Evolutionary conservation across 1,284 basidiomycete species (phyloP).

Genomic region (Termitomyces sp.): DNA sequence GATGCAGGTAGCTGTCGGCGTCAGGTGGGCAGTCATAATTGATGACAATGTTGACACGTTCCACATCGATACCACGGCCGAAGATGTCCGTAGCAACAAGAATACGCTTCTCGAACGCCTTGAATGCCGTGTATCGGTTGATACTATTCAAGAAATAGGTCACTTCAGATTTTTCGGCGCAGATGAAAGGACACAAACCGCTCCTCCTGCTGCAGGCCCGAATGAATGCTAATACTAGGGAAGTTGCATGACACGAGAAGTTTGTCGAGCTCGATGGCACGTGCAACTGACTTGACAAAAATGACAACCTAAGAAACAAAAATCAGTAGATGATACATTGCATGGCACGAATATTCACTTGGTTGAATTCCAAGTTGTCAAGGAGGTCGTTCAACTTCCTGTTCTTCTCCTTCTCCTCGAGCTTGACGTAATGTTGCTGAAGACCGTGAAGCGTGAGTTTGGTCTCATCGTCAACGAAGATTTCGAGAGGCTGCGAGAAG

Average conservation of each 20-base stretch:
- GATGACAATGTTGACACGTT: slow-evolving; percentile 95
- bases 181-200: slow-evolving; percentile 53
- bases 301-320: slow-evolving; percentile 78
- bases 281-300: slow-evolving; percentile 97
- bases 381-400: slow-evolving; percentile 96
- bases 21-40: slow-evolving; percentile 96
- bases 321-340: background rate
- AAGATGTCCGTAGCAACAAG: slow-evolving; percentile 98
- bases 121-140: slow-evolving; percentile 97
- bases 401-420: slow-evolving; percentile 95
- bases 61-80: slow-evolving; percentile 95
- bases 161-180: slow-evolving; percentile 6
- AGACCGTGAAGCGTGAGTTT: slow-evolving; percentile 98
- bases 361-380: slow-evolving; percentile 98
- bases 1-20: slow-evolving; percentile 97
- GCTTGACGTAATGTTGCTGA: slow-evolving; percentile 97
- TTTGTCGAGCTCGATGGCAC: slow-evolving; percentile 96
- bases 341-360: slow-evolving; percentile 46
- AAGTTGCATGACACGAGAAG: slow-evolving; percentile 97
- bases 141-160: slow-evolving; percentile 52
- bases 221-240: slow-evolving; percentile 97
- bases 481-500: slow-evolving; percentile 83
- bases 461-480: slow-evolving; percentile 99
- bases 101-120: slow-evolving; percentile 99
- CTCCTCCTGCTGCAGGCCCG: slow-evolving; percentile 91